Conservation (phyloP, 169 alveolate genomes). For the Eimeria sp. region DNA sequence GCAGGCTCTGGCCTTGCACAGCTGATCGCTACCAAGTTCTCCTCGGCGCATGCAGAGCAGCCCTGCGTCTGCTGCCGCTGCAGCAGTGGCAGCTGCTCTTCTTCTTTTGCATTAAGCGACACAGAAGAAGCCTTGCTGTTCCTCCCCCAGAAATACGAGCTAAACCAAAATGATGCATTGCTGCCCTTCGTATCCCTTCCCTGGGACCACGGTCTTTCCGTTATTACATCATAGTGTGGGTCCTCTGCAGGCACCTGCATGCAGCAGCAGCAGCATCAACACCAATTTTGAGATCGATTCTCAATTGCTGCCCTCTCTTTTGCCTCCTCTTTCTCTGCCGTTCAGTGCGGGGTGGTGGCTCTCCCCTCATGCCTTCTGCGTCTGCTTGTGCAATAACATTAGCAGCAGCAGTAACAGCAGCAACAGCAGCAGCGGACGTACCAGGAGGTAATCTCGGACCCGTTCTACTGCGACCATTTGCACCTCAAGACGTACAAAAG, state of each 20-base stretch:
- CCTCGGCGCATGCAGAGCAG: constrained; percentile 8
- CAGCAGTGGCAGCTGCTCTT: constrained; percentile 59
- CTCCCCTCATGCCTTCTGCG: not conserved
- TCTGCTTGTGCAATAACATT: not conserved
- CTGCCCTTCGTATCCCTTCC: not conserved
- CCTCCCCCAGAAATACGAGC: not conserved
- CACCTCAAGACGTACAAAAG: constrained; percentile 54
- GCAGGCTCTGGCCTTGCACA: not conserved
- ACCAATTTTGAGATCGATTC: not conserved
- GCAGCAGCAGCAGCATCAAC: constrained; percentile 10
- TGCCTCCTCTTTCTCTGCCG: too few relatives aligned
- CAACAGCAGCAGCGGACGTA: not conserved
- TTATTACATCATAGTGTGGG: constrained; percentile 33
- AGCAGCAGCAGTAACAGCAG: not conserved
- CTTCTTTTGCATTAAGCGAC: not conserved
- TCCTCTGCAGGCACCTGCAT: constrained; percentile 66
- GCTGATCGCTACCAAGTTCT: not conserved
- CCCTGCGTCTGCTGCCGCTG: not conserved
- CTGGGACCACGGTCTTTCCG: constrained; percentile 20
- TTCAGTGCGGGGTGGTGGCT: too few relatives aligned
- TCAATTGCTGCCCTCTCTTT: too few relatives aligned
- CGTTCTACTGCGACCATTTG: constrained; percentile 73
- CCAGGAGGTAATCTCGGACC: constrained; percentile 42
- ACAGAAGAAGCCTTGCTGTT: not conserved
- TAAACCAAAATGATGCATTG: not conserved